Conservation (phyloP, 164 flowering plant genomes). For the Chimonanthus salicifolius region DNA sequence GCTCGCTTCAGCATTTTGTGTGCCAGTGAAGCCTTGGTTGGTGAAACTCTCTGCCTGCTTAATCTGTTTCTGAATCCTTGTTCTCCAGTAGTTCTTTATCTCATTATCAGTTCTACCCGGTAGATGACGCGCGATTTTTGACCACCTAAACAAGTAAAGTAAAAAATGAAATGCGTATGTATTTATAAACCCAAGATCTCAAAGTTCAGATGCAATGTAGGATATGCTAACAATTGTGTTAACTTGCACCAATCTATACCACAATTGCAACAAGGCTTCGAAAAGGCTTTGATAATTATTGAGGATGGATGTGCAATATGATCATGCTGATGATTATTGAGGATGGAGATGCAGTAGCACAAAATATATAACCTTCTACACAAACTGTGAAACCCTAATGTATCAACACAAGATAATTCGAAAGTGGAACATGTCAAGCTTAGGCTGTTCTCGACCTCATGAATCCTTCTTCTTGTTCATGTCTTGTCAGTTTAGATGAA, state of each 20-base stretch:
- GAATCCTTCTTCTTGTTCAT: no score
- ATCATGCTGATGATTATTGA: no score
- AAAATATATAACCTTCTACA: no score
- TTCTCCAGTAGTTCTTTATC: constrained; percentile 75
- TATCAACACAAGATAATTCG: no score
- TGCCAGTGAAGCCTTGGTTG: background rate
- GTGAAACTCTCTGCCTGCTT: constrained; percentile 6
- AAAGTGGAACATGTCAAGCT: no score
- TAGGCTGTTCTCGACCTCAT: no score
- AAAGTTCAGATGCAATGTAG: background rate
- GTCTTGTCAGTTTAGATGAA: no score
- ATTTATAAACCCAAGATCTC: no score
- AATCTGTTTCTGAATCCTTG: constrained; percentile 11
- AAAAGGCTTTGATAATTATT: background rate
- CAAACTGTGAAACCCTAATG: no score
- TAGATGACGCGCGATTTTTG: constrained; percentile 66
- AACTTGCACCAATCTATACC: background rate
- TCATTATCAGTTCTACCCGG: constrained; percentile 91
- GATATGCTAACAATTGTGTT: background rate
- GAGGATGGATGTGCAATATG: no score
- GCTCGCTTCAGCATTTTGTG: background rate
- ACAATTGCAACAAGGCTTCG: background rate
- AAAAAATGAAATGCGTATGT: no score
- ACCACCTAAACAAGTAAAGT: constrained; percentile 43
- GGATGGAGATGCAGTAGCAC: no score